Evolutionary conservation across 2,329 filamentous ascomycete species (phyloP), one percentile per base, ranked within the genome.

Genomic region (Aspergillus sp.): DNA sequence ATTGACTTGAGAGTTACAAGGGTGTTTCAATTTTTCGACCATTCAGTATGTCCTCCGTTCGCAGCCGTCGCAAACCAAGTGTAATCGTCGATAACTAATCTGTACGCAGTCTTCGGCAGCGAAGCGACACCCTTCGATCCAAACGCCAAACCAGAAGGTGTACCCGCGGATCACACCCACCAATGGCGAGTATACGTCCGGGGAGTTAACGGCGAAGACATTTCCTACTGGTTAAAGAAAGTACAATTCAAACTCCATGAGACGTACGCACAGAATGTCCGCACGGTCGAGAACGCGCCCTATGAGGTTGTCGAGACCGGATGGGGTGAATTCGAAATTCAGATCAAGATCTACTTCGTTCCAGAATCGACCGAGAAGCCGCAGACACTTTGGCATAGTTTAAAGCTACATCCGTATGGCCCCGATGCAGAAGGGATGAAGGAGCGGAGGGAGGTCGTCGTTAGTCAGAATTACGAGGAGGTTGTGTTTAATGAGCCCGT

Each of bases 161-260:
- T 91, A 4, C 91, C 93, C 23, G 84, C 90, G 61, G 93, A 96
- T 75, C 95, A 99, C 80, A 98, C 93, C 33, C 96, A 98, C 80
- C 91, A 90, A 62, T 99, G 95, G 95, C 88, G 90, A 69, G 91
- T 98, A 62, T 98, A 96, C 74, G 91, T 99, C 57, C 90, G 90
- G 71, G 91, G 93, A 47, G 82, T 96, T 54, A 91, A 96, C 68
- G 90, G 91, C 73, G 90, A 91, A 59, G 91, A 96, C 71, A 89
- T 98, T 64, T 92, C 90, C 27, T 95, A 96, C 75, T 99, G 95
- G 92, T 83, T 98, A 64, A 91, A 93, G 58, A 93, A 96, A 68
- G 93, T 99, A 1, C 93, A 97, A 74, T 99, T 99, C 79, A 98
- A 98, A 76, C 86, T 99, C 15, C 93, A 97, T 81, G 93, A 98